Percentiles rank a stretch among this genome's conserved stretches.
Evolutionary conservation across 371 early-diverging fungal genomes (phyloP).

Genomic region (Mucor plumbeus): DNA sequence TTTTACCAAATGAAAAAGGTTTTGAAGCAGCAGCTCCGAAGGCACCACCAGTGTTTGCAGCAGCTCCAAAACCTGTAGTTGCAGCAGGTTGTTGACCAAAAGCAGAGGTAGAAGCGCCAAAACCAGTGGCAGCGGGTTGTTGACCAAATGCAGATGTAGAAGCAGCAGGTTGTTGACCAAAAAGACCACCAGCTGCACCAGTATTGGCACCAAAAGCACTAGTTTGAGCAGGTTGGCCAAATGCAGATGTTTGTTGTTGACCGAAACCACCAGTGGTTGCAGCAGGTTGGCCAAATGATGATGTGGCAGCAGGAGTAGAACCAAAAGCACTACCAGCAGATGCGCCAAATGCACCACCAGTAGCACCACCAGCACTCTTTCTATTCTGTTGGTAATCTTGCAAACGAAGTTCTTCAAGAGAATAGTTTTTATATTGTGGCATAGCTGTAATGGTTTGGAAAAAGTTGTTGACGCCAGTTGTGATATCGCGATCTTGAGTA

Average conservation of each 20-base stretch:
- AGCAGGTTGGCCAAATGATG: conserved; percentile 36
- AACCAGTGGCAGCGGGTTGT: conserved; percentile 32
- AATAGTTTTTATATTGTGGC: conserved; percentile 86
- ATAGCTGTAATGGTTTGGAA: conserved; percentile 89
- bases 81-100: conserved; percentile 54
- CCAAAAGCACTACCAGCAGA: conserved; percentile 43
- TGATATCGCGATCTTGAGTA: conserved; percentile 69
- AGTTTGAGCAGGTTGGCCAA: conserved; percentile 51
- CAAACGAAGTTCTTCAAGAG: conserved; percentile 90
- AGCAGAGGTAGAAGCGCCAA: conserved; percentile 40
- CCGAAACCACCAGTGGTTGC: conserved; percentile 20
- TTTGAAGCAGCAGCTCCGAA: conserved; percentile 41
- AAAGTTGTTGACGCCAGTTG: conserved; percentile 61
- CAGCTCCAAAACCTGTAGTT: conserved; percentile 33
- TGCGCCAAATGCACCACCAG: conserved; percentile 60
- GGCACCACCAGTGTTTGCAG: conserved; percentile 30
- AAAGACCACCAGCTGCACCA: conserved; percentile 11
- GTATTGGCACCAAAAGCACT: conserved; percentile 37
- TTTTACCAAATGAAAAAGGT: conserved; percentile 45
- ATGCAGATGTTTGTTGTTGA: conserved; percentile 37
- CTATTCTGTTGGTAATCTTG: conserved; percentile 90
- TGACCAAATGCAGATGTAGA: conserved; percentile 44
- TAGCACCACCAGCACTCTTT: conserved; percentile 59
- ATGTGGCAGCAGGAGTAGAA: conserved; percentile 33
- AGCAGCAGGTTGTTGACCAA: conserved; percentile 28